Evolutionary conservation across 176 grass and related monocot species (phyloP).

Genomic region (Cymbopogon citratus): DNA sequence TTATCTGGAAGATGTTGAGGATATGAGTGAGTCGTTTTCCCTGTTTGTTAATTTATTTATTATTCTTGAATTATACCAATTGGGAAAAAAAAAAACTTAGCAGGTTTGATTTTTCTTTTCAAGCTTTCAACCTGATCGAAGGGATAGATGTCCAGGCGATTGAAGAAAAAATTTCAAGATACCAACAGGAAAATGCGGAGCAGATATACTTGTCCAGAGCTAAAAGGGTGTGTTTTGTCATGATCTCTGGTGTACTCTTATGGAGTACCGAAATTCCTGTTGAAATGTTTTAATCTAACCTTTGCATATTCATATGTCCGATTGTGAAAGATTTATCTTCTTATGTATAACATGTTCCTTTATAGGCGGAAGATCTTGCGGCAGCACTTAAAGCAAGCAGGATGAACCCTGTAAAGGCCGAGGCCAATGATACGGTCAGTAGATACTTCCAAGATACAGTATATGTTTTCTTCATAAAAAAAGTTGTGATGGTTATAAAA

Average conservation of each 20-base stretch:
- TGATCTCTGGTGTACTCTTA: neutral
- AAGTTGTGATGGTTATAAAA: neutral
- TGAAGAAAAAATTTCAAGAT: constrained; percentile 71
- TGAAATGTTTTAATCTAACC: neutral
- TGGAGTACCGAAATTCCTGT: neutral
- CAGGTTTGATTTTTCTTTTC: neutral
- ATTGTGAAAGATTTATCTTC: neutral
- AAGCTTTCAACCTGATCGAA: constrained; percentile 75
- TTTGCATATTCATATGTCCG: neutral
- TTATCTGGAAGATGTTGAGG: constrained; percentile 93
- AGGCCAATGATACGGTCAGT: constrained; percentile 54
- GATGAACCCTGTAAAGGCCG: constrained; percentile 49
- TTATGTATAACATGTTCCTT: constrained; percentile 6
- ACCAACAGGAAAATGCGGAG: constrained; percentile 78
- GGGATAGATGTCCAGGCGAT: constrained; percentile 69
- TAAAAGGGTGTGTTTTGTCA: constrained; percentile 54
- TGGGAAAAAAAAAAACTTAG: neutral
- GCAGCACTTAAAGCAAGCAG: constrained; percentile 66
- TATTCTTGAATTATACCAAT: neutral
- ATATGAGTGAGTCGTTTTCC: constrained; percentile 64
- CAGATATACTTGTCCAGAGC: constrained; percentile 70
- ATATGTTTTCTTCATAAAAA: neutral
- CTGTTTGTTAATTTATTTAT: neutral
- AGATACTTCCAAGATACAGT: neutral
- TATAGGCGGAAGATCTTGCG: constrained; percentile 90